Evolutionary conservation across 2,329 filamentous ascomycete genomes (phyloP), one percentile per base, ranked within the genome.

Genomic region (Colletotrichum sansevieriae): DNA sequence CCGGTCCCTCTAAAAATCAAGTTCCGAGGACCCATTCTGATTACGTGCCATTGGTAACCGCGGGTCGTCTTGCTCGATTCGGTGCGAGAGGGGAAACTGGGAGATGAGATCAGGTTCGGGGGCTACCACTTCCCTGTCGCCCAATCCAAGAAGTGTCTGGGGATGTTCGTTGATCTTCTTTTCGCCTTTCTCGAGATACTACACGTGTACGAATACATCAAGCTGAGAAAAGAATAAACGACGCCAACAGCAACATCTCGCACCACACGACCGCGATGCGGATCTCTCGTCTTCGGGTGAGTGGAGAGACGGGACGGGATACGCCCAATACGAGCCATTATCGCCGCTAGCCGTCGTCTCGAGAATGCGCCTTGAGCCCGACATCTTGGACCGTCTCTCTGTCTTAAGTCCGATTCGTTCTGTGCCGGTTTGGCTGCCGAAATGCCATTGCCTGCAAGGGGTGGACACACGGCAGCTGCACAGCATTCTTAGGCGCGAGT

Each of bases 81-180:
- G 47, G 61, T 22, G 22, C 43, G 47, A 39, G 58, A 54, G 25
- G 54, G 54, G 60, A 44, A 51, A 15, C 18, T 47, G 65, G 46
- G 41, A 65, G 62, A 68, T 68, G 41, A 60, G 65, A 56, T 56
- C 60, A 54, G 61, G 54, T 59, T 59, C 25, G 65, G 39, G 39
- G 43, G 20, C 46, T 18, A 33, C 54, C 12, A 55, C 22, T 39
- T 33, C 39, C 33, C 22, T 29, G 37, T 22, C 47, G 15, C 13
- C 46, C 25, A 25, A 18, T 46, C 22, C 22, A 47, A 37, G 25
- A 25, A 25, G 25, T 25, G 25, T 35, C 51, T 22, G 8, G 37
- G 56, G 46, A 13, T 56, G 49, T 56, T 46, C 8, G 60, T 55
- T 49, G 49, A 47, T 63, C 60, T 25, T 46, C 22, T 52, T 49